These are phyloP conservation scores for Phycomyces blakesleeanus DNA, from an alignment of 192 early-diverging fungal species.

Conservation along the genomic window DNA sequence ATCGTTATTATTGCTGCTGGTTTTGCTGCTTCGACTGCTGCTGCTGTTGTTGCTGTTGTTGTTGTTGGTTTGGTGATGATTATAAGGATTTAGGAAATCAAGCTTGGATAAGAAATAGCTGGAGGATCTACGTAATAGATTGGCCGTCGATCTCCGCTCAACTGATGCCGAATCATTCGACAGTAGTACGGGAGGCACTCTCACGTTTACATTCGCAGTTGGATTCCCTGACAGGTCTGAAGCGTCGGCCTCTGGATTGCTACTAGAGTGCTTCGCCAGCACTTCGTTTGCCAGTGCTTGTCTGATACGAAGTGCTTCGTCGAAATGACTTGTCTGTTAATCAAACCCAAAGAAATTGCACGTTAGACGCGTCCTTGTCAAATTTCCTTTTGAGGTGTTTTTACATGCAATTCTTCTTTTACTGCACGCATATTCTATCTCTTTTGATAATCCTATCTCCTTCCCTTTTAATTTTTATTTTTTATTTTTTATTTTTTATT, in stretches of 20 bases:
- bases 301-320: too few relatives aligned
- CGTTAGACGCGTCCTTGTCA: slow-evolving; percentile 1
- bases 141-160: slow-evolving; percentile 6
- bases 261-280: too few relatives aligned
- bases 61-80: background rate
- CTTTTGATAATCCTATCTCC: background rate
- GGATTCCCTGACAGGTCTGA: too few relatives aligned
- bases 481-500: slow-evolving; percentile 1
- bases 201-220: background rate
- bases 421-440: background rate
- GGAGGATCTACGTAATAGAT: slow-evolving; percentile 19
- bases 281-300: too few relatives aligned
- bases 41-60: too few relatives aligned
- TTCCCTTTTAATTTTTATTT: background rate
- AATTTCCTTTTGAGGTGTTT: slow-evolving; percentile 2
- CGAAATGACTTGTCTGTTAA: too few relatives aligned
- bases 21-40: too few relatives aligned
- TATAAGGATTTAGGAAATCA: background rate
- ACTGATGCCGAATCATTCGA: background rate
- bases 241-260: too few relatives aligned
- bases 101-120: slow-evolving; percentile 9
- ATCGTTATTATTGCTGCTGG: too few relatives aligned
- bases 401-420: background rate
- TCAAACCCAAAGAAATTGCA: too few relatives aligned
- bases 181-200: background rate